Evolutionary conservation across 164 flowering plant species (phyloP).

Genomic region (Sedum album): DNA sequence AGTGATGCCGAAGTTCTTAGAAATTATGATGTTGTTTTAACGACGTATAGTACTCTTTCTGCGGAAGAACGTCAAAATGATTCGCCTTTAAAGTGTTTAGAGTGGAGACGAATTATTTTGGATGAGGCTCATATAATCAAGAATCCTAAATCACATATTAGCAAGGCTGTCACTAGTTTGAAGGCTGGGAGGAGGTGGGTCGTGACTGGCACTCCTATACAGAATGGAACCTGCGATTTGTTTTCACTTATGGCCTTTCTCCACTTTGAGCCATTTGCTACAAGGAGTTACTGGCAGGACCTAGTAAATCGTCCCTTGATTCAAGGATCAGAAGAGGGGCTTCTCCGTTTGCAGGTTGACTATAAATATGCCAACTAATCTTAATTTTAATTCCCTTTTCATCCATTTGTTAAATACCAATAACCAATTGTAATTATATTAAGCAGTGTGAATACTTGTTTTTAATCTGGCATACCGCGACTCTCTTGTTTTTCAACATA

Average conservation of each 20-base stretch:
- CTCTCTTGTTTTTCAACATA: no score
- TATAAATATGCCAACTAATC: not conserved
- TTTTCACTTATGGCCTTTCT: constrained; percentile 76
- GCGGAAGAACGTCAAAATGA: constrained; percentile 22
- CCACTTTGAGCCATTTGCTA: constrained; percentile 76
- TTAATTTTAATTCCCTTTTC: no score
- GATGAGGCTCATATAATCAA: constrained; percentile 93
- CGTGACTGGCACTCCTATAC: constrained; percentile 89
- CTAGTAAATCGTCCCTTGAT: constrained; percentile 62
- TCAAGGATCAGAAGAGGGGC: constrained; percentile 50
- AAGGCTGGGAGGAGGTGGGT: constrained; percentile 75
- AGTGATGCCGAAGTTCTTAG: constrained; percentile 41
- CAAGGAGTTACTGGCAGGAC: constrained; percentile 61
- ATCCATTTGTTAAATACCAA: no score
- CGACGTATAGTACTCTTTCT: constrained; percentile 67
- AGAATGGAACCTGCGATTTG: constrained; percentile 71
- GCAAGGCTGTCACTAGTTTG: constrained; percentile 53
- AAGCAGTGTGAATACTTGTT: no score
- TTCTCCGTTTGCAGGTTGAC: constrained; percentile 61
- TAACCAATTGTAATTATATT: no score
- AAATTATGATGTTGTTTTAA: constrained; percentile 69
- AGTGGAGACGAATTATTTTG: constrained; percentile 80
- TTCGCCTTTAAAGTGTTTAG: constrained; percentile 58
- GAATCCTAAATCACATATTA: constrained; percentile 48
- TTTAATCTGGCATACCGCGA: no score